Evolutionary conservation across 2,329 filamentous ascomycete species (phyloP), one percentile per base, ranked within the genome.

Genomic region (Pestalotiopsis sp.): DNA sequence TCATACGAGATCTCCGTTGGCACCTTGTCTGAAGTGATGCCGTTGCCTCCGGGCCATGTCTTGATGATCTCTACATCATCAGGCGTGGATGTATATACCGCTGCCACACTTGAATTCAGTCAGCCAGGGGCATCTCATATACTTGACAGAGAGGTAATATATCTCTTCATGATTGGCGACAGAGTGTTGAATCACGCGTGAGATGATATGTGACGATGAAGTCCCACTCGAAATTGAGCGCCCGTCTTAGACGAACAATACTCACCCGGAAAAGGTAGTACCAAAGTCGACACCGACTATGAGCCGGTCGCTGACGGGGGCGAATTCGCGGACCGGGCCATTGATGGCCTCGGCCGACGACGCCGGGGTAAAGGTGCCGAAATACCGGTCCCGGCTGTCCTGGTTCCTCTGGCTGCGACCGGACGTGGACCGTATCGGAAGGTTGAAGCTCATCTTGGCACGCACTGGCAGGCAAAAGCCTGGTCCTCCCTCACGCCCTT

Each of bases 11-110:
- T 91, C 78, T 95, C 92, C 14, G 92, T 94, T 1, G 93, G 92
- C 2, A 95, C 92, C 83, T 95, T 95, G 83, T 95, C 92, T 45
- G 92, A 94, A n/a, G 93, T 94, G 81, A 95, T 94, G 74, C 92
- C 92, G 76, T 95, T 94, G 36, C 92, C 92, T 31, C 93, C 93
- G 0, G 93, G 92, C 93, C 93, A 95, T 14, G 89, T 91, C 82
- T 94, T 94, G 83, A 95, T 94, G 75, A 94, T 93, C 77, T 94
- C 92, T 69, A 95, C 85, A 78, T 94, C 92, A 78, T 95, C 92
- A 13, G 92, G 92, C 1, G 90, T 93, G 4, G 89, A 91, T 14
- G 90, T 92, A 74, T 94, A 93, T 4, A 93, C 90, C 38, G 90
- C 90, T 6, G 92, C 91, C 69, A 93, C 91, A 67, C 89, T 90